Base-by-base conservation (phyloP, 306 rosid genomes). In the Dryas octopetala region DNA sequence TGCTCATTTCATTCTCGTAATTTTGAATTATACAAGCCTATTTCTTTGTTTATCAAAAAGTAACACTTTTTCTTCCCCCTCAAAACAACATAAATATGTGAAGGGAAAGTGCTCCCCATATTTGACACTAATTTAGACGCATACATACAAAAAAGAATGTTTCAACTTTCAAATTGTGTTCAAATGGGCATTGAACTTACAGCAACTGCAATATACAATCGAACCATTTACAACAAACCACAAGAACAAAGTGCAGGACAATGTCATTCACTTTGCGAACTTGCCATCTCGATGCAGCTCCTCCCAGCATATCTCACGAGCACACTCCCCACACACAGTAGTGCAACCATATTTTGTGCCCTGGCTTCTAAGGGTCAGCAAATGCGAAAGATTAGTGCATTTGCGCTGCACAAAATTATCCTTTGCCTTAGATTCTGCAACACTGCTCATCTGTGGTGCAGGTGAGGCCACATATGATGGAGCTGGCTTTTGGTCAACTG, bases 321-420 rank as follows among this genome's bases (percentile, higher is more conserved):
- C 98, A 26, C 98, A 95, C 80, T 95, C 97, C 59, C 98, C 98
- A 59, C 98, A 95, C 58, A 95, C 86, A 10, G 98, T 90, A 68
- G 80, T 74, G 82, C 93, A 82, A 68, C 97, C 96, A 46, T 47
- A 46, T 81, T 89, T 95, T 53, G 88, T 90, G 58, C 97, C 93
- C 83, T 91, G 98, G 67, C 96, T 92, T 85, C 97, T 80, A 40
- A 95, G 97, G 44, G 97, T 95, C 71, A 95, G 87, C 86, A 91
- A 7, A 70, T 95, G 98, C 0, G 93, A 83, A 82, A 92, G 91
- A 66, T 87, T 91, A 47, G 97, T 95, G 83, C 98, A 95, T 85
- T 91, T 90, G 74, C 98, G 85, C 3, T 48, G 76, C 5, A 72
- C 65, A 48, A 67, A 71, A 71, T 84, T 88, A 49, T 82, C 81